Evolutionary conservation across 352 stramenopile genomes (phyloP).

Genomic region (Globisporangium irregulare): DNA sequence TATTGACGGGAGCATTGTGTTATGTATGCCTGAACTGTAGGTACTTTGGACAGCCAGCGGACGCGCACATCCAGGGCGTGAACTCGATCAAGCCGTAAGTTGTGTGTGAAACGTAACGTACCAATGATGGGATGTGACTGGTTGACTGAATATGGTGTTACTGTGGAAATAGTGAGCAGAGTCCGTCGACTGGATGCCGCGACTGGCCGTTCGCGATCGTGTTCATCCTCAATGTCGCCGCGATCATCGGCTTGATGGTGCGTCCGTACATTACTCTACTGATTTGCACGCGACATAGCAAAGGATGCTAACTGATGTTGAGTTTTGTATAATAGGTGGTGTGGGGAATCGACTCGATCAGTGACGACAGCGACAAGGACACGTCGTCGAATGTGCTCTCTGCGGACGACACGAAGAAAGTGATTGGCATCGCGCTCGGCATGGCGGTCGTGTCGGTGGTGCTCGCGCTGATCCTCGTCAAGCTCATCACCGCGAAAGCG

Average conservation of each 20-base stretch:
- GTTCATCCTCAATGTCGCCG: slow-evolving; percentile 74
- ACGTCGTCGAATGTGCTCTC: slow-evolving; percentile 49
- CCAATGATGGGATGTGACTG: background rate
- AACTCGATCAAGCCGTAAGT: slow-evolving; percentile 69
- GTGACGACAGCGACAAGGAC: slow-evolving; percentile 25
- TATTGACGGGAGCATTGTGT: background rate
- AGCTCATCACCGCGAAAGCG: slow-evolving; percentile 78
- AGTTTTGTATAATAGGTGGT: slow-evolving; percentile 24
- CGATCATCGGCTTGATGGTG: slow-evolving; percentile 65
- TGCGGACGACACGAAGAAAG: slow-evolving; percentile 53
- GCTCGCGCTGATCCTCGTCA: slow-evolving; percentile 62
- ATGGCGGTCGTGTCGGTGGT: slow-evolving; percentile 63
- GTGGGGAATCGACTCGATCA: slow-evolving; percentile 69
- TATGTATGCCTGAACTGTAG: slow-evolving; percentile 12
- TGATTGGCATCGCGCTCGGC: slow-evolving; percentile 47
- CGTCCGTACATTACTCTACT: background rate
- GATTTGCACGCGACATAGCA: no score
- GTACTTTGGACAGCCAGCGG: slow-evolving; percentile 33
- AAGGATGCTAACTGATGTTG: background rate
- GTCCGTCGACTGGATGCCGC: slow-evolving; percentile 40
- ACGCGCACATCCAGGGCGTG: slow-evolving; percentile 42
- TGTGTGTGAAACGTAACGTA: background rate
- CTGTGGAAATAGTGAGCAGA: slow-evolving; percentile 27
- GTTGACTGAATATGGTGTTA: background rate
- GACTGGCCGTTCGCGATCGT: slow-evolving; percentile 80